Base-by-base conservation (phyloP, 1,284 basidiomycete genomes). In the Tylopilus orsonianus region DNA sequence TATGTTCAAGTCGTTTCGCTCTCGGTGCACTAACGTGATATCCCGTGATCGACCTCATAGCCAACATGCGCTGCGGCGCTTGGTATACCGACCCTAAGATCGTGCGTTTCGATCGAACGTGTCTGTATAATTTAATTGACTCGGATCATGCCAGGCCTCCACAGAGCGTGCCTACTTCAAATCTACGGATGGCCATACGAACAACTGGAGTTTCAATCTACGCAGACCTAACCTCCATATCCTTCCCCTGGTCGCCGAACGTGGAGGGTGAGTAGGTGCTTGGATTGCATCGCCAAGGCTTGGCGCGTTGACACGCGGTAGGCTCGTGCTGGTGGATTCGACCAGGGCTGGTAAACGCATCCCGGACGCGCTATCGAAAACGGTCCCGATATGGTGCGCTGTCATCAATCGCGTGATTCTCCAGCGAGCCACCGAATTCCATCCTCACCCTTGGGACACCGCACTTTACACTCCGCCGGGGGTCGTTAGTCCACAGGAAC, bases 301-400 rank as follows among this genome's bases (percentile, higher is more conserved):
- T 14, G 18, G 35, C 29, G 18, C 12, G 9, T 38, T 32, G 29
- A 13, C 13, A 9, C 29, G 2, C 22, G 0, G 34, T 49, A 94
- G 93, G 0, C 71, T 95, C 30, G 73, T 97, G 16, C 70, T 98
- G 0, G 92, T 97, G 3, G 96, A 99, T 62, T 97, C 95, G 0
- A 98, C 96, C 0, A 76, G 95, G 22, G 76, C 92, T 14, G 96
- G 96, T 8, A 98, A 99, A 71, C 84, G 92, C 13, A 88, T 96
- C 56, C 96, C 96, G 0, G 96, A 99, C 60, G 93, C 95, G 0
- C 74, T 98, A 0, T 90, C 90, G 5, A 98, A 98, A 67, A 98
- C 96, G 0, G 79, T 97, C 0, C 94, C 96, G 0, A 90, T 95
- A 39, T 99, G 96, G 96, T 98, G 96, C 65, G 77, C 90, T 2